Conservation (phyloP, 179 eudicot species). For the Amaranthus tricolor region DNA sequence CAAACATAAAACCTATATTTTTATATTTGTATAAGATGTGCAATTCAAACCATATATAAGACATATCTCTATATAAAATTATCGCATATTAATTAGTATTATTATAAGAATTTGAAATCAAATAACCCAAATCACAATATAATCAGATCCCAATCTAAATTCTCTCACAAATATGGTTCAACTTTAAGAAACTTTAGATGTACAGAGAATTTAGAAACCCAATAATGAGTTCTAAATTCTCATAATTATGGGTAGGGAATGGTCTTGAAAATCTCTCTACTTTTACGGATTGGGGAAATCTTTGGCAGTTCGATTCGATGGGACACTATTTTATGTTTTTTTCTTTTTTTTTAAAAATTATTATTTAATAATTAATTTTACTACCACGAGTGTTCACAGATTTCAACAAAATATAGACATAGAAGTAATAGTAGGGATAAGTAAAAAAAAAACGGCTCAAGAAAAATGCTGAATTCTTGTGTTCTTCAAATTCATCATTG, state of each 20-base stretch:
- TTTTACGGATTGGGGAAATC: slow-evolving; percentile 27
- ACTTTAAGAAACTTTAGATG: slow-evolving; percentile 13
- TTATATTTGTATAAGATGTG: too few species aligned
- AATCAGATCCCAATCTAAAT: too few species aligned
- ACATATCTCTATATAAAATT: too few species aligned
- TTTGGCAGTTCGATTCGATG: slow-evolving; percentile 22
- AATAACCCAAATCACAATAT: too few species aligned
- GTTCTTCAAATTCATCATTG: slow-evolving; percentile 39
- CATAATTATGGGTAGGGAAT: slow-evolving; percentile 8
- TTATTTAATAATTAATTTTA: too few species aligned
- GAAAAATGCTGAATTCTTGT: slow-evolving; percentile 11
- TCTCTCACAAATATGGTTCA: not conserved
- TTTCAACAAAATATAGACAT: slow-evolving; percentile 5
- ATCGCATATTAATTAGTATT: too few species aligned
- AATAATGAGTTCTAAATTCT: not conserved
- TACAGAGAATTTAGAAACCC: slow-evolving; percentile 5
- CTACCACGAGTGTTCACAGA: slow-evolving; percentile 21
- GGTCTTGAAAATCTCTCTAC: not conserved
- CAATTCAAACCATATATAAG: too few species aligned
- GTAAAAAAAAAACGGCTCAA: slow-evolving; percentile 35
- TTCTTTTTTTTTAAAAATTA: not conserved
- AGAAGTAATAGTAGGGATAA: not conserved
- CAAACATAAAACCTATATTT: too few species aligned
- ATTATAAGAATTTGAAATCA: too few species aligned
- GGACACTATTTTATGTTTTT: slow-evolving; percentile 26